These are phyloP conservation scores for Cercospora citrullina DNA, from an alignment of 2,329 filamentous ascomycete species.

Conservation along the genomic window DNA sequence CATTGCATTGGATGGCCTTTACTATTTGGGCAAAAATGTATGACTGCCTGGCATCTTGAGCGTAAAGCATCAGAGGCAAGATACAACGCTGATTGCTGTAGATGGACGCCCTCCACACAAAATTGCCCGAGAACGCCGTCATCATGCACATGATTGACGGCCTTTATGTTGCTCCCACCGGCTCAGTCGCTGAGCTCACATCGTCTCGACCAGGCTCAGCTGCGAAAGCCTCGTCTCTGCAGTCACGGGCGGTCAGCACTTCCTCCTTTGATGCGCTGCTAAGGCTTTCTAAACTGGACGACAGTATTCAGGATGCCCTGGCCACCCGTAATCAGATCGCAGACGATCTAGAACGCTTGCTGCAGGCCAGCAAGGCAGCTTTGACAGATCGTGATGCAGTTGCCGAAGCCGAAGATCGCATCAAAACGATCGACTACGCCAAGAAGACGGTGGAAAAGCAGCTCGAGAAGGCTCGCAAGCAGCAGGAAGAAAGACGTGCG, in stretches of 20 bases:
- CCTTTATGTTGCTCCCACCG: conserved; percentile 63
- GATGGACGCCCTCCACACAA: conserved; percentile 64
- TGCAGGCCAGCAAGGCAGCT: conserved; percentile 43
- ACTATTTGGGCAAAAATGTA: conserved; percentile 70
- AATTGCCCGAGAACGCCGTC: conserved; percentile 77
- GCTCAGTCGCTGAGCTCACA: conserved; percentile 29
- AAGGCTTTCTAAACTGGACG: conserved; percentile 82
- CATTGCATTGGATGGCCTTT: conserved; percentile 69
- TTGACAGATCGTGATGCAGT: conserved; percentile 40
- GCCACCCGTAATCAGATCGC: conserved; percentile 72
- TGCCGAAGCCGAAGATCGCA: conserved; percentile 47
- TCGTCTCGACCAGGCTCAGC: conserved; percentile 31
- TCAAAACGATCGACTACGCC: conserved; percentile 50
- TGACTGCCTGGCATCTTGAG: conserved; percentile 22
- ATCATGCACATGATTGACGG: conserved; percentile 85
- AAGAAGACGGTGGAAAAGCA: conserved; percentile 66
- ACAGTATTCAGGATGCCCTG: conserved; percentile 86
- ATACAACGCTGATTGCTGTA: conserved; percentile 25
- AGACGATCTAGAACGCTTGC: conserved; percentile 67
- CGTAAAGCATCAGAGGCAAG: neutral
- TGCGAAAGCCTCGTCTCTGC: neutral
- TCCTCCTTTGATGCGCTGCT: conserved; percentile 87
- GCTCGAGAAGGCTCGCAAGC: conserved; percentile 61
- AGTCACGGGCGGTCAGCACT: conserved; percentile 54
- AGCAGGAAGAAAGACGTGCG: conserved; percentile 65